Evolutionary conservation across 2,329 filamentous ascomycete genomes (phyloP).

Genomic region (Aspergillus quadrilineatus): DNA sequence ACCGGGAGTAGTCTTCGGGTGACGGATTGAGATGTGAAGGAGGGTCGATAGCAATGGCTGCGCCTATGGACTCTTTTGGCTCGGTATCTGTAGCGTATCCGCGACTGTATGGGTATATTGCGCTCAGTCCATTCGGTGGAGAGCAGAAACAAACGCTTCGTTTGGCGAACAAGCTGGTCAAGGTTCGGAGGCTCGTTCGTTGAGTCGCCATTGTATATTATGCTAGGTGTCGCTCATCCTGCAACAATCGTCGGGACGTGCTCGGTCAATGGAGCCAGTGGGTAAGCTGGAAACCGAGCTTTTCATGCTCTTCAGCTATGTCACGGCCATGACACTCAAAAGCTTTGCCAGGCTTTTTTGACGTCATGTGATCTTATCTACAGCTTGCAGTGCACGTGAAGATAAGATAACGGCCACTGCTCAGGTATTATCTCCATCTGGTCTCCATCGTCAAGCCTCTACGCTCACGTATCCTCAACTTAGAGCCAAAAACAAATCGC

Average conservation of each 20-base stretch:
- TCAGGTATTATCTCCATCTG: too few relatives aligned
- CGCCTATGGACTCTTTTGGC: background rate
- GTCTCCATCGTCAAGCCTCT: too few relatives aligned
- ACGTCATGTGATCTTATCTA: conserved; percentile 3
- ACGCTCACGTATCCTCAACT: too few relatives aligned
- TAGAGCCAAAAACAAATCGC: too few relatives aligned
- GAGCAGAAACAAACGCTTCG: conserved; percentile 19
- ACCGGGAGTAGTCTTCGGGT: conserved; percentile 78
- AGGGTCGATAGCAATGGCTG: conserved; percentile 18
- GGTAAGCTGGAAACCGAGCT: conserved; percentile 4
- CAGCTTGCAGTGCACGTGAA: background rate
- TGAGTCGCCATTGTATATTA: conserved; percentile 22
- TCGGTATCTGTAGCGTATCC: conserved; percentile 25
- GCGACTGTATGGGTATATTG: conserved; percentile 15
- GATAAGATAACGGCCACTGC: background rate
- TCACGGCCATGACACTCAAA: background rate
- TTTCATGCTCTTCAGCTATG: background rate
- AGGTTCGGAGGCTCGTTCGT: conserved; percentile 21
- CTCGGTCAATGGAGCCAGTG: background rate
- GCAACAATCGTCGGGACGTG: background rate
- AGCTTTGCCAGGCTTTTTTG: background rate
- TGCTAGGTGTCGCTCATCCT: conserved; percentile 20
- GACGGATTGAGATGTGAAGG: conserved; percentile 69
- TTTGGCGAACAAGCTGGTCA: conserved; percentile 18
- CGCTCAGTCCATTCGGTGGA: conserved; percentile 13